Conservation (phyloP, 129 eudicot genomes). For the Saussurea involucrata region DNA sequence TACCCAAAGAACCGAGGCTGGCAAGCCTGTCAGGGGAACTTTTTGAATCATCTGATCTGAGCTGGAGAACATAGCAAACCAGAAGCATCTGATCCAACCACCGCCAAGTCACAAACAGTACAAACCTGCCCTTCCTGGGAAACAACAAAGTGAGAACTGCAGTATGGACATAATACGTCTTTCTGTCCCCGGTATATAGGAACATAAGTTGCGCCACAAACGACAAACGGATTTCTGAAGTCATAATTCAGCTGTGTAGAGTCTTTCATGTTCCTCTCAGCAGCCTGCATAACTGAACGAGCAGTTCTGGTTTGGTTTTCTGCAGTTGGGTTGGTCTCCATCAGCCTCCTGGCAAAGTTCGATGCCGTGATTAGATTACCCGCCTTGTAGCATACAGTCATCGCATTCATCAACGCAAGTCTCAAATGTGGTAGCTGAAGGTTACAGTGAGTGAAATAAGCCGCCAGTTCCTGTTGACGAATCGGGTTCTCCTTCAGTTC, state of each 20-base stretch:
- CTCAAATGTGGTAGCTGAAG: slow-evolving; percentile 68
- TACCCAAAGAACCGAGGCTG: slow-evolving; percentile 23
- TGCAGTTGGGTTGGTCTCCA: slow-evolving; percentile 63
- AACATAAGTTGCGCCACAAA: slow-evolving; percentile 73
- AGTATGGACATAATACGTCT: slow-evolving; percentile 63
- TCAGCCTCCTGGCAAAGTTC: slow-evolving; percentile 61
- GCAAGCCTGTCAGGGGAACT: background rate
- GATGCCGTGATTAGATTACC: slow-evolving; percentile 54
- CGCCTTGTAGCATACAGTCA: slow-evolving; percentile 58
- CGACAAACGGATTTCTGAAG: slow-evolving; percentile 73
- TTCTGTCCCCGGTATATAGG: slow-evolving; percentile 74
- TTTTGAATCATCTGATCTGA: slow-evolving; percentile 48
- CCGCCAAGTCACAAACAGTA: slow-evolving; percentile 66
- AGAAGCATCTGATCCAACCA: slow-evolving; percentile 68
- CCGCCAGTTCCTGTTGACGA: slow-evolving; percentile 75
- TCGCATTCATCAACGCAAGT: slow-evolving; percentile 59
- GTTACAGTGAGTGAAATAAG: slow-evolving; percentile 71
- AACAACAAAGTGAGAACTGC: slow-evolving; percentile 60
- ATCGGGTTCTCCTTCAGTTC: slow-evolving; percentile 51
- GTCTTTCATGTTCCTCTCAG: slow-evolving; percentile 70
- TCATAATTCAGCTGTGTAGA: slow-evolving; percentile 55
- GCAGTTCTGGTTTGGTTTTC: slow-evolving; percentile 60
- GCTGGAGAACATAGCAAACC: slow-evolving; percentile 76
- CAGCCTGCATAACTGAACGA: slow-evolving; percentile 64
- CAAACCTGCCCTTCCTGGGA: slow-evolving; percentile 63